phyloP scores from a whole-genome alignment of 345 rosid species.

The Excoecaria cochinchinensis region DNA sequence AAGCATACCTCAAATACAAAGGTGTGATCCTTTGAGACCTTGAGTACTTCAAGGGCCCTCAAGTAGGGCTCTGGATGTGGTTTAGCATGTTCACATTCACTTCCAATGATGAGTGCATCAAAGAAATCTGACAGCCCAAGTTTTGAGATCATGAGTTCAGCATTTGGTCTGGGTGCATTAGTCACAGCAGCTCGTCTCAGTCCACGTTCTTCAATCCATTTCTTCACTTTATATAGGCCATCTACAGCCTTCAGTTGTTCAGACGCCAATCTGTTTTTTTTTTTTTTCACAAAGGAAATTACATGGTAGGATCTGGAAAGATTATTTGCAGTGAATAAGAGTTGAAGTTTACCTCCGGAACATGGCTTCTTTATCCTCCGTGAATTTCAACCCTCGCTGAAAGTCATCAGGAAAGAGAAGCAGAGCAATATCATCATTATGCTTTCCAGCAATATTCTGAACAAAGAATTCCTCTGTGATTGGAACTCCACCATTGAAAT shows the following conservation, averaged over 20 bases:
- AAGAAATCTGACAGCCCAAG: constrained; percentile 86
- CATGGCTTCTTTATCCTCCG: constrained; percentile 77
- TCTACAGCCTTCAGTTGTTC: constrained; percentile 59
- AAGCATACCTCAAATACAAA: constrained; percentile 65
- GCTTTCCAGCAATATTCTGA: constrained; percentile 72
- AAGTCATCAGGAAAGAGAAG: constrained; percentile 68
- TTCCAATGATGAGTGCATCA: constrained; percentile 64
- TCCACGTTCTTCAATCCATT: constrained; percentile 86
- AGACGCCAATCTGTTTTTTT: constrained; percentile 52
- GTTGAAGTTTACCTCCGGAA: constrained; percentile 54
- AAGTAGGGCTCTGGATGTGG: constrained; percentile 88
- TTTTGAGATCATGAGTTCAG: constrained; percentile 74
- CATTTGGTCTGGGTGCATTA: constrained; percentile 82
- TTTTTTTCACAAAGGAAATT: constrained; percentile 11
- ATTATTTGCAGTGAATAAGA: not conserved
- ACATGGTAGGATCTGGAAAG: not conserved
- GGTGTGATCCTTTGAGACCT: constrained; percentile 80
- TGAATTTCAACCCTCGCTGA: constrained; percentile 54
- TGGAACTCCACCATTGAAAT: constrained; percentile 83
- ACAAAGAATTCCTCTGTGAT: constrained; percentile 71
- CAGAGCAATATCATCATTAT: constrained; percentile 69
- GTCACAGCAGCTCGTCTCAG: constrained; percentile 94
- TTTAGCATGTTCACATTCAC: constrained; percentile 78
- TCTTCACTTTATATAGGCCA: constrained; percentile 65
- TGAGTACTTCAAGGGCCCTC: constrained; percentile 76